A percentile compares a stretch with the other conserved stretches of the same genome.
Evolutionary conservation across 2,329 filamentous ascomycete species (phyloP).

Genomic region (Aspergillus glaucus): DNA sequence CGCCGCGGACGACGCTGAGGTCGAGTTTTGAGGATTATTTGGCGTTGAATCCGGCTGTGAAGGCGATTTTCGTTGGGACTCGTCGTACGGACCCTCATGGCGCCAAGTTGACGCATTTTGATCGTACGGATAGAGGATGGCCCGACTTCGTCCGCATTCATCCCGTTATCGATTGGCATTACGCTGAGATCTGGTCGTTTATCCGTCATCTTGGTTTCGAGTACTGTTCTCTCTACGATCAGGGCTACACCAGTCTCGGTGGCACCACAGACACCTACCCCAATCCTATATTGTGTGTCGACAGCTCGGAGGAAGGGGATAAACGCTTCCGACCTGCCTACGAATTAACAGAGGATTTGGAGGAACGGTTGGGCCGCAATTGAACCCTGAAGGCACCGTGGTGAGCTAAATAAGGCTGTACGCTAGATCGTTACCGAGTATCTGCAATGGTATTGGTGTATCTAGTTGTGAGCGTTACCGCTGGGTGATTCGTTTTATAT

Average conservation of each 20-base stretch:
- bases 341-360: conserved; percentile 65
- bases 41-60: conserved; percentile 45
- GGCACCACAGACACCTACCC: conserved; percentile 83
- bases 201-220: conserved; percentile 65
- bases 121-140: conserved; percentile 83
- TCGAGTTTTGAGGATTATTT: conserved; percentile 74
- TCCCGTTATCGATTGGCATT: conserved; percentile 96
- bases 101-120: conserved; percentile 69
- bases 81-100: conserved; percentile 89
- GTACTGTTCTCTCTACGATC: conserved; percentile 83
- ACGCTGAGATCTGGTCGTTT: conserved; percentile 88
- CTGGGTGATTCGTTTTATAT: neutral
- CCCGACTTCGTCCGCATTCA: conserved; percentile 88
- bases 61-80: conserved; percentile 81
- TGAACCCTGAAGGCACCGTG: conserved; percentile 13
- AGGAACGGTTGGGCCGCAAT: conserved; percentile 72
- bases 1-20: conserved; percentile 55
- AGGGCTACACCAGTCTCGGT: conserved; percentile 86
- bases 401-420: too few relatives aligned
- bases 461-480: neutral
- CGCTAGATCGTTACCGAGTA: neutral
- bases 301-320: conserved; percentile 15
- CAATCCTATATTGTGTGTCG: conserved; percentile 64
- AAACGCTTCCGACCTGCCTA: conserved; percentile 64
- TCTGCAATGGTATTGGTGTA: neutral